Evolutionary conservation across 768 basidiomycete genomes (phyloP), one percentile per base, ranked within the genome.

Genomic region (Amanita muscaria): DNA sequence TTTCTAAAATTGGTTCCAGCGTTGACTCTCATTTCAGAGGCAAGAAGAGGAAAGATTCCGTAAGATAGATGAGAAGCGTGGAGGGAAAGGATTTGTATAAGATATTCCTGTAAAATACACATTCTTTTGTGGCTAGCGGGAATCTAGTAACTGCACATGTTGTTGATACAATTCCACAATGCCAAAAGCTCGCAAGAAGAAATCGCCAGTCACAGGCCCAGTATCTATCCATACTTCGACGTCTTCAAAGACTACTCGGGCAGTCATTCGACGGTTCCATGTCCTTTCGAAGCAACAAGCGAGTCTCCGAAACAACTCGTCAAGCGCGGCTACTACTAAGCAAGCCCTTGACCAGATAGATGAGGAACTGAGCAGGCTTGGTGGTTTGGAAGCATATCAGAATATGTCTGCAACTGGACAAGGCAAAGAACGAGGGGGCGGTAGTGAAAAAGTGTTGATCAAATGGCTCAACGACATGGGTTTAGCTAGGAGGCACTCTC

Each of bases 11-110:
- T 44, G 27, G 35, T 24, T 35, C 18, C 35, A 29, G 24, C 37
- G 33, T 35, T 39, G 29, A 44, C 24, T 46, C 29, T 35, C 30
- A 12, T 29, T 24, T 40, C 66, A 89, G 87, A 76, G 88, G 53
- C 68, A 80, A 59, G 82, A 91, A 63, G 70, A 76, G 46, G 83
- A 85, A 53, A 80, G 90, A 27, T 93, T 94, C 73, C 80, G 77
- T 70, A 84, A 73, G 65, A 93, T 94, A 51, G 89, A 93, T 53
- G 77, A 77, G 45, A 94, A 93, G 66, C 82, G 87, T 51, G 89
- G 88, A 51, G 88, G 88, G 40, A 67, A 72, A 50, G 86, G 88
- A 50, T 94, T 94, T 55, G 89, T 92, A 49, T 93, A 65, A 75
- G 32, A 48, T 29, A 22, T 23, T 11, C 11, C 32, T 22, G 15